These are phyloP conservation scores for Neocucurbitaria cava DNA, from an alignment of 2,329 filamentous ascomycete species.

Conservation along the genomic window DNA sequence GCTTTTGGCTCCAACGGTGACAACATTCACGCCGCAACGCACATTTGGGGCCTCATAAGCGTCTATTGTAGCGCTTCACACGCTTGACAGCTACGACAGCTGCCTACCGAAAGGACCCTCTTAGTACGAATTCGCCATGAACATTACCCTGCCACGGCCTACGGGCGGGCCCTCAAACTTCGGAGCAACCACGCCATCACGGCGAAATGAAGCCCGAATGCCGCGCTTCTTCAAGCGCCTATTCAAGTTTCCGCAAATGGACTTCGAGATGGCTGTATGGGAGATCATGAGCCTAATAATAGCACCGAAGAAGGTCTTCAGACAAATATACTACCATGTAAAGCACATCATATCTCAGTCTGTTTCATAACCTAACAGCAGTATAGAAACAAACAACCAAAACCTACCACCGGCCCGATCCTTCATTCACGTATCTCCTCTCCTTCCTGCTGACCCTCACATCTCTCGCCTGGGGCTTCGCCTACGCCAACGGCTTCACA, in stretches of 20 bases:
- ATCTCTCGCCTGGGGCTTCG: conserved; percentile 65
- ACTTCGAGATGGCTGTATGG: conserved; percentile 77
- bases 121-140: conserved; percentile 52
- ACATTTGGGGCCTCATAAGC: neutral
- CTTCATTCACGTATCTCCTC: conserved; percentile 73
- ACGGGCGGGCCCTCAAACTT: conserved; percentile 62
- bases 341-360: neutral
- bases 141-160: conserved; percentile 66
- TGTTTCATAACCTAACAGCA: neutral
- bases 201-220: conserved; percentile 64
- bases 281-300: conserved; percentile 74
- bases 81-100: neutral
- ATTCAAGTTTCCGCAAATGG: conserved; percentile 77
- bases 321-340: conserved; percentile 74
- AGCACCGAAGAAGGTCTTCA: conserved; percentile 74
- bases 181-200: conserved; percentile 57
- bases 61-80: neutral
- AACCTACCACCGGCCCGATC: conserved; percentile 73
- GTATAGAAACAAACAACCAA: conserved; percentile 68
- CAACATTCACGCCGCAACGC: neutral
- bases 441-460: conserved; percentile 67
- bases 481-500: conserved; percentile 56
- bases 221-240: conserved; percentile 72
- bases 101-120: neutral
- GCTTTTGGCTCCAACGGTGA: conserved; percentile 9